Evolutionary conservation across 768 basidiomycete species (phyloP).

Genomic region (Lyophyllum decastes): DNA sequence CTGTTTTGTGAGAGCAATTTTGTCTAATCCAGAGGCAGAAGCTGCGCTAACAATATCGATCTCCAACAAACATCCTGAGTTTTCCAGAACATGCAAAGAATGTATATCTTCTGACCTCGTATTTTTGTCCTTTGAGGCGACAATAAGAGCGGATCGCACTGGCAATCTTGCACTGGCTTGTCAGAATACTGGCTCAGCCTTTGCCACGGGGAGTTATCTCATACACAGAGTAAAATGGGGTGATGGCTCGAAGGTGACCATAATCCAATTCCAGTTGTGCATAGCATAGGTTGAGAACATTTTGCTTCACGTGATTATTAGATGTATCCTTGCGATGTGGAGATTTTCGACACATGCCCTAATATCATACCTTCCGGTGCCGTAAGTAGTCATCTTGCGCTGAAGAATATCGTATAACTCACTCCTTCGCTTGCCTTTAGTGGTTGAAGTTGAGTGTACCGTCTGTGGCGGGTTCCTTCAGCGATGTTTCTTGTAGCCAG

Average conservation of each 20-base stretch:
- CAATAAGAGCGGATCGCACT: constrained; percentile 7
- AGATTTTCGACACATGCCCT: not conserved
- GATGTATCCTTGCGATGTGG: not conserved
- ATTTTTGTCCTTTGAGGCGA: constrained; percentile 11
- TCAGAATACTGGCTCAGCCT: constrained; percentile 29
- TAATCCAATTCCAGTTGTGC: constrained; percentile 51
- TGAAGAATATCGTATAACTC: constrained; percentile 11
- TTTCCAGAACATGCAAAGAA: not conserved
- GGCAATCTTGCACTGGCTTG: constrained; percentile 32
- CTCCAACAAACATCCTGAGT: not conserved
- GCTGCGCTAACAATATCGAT: constrained; percentile 10
- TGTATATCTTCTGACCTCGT: constrained; percentile 7
- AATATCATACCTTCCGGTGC: constrained; percentile 12
- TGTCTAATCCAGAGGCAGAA: constrained; percentile 5
- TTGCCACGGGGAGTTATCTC: constrained; percentile 30
- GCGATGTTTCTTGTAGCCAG: constrained; percentile 41
- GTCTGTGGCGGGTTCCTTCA: constrained; percentile 35
- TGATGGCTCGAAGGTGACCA: constrained; percentile 42
- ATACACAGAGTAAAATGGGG: constrained; percentile 46
- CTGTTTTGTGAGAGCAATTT: constrained; percentile 9
- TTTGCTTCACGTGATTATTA: constrained; percentile 17
- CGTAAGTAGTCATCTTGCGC: not conserved
- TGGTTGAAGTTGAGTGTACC: constrained; percentile 41
- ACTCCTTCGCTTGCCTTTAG: constrained; percentile 41
- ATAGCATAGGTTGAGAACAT: constrained; percentile 44